Conservation (phyloP, 495 filamentous ascomycete species). For the Neurospora tetrasperma region DNA sequence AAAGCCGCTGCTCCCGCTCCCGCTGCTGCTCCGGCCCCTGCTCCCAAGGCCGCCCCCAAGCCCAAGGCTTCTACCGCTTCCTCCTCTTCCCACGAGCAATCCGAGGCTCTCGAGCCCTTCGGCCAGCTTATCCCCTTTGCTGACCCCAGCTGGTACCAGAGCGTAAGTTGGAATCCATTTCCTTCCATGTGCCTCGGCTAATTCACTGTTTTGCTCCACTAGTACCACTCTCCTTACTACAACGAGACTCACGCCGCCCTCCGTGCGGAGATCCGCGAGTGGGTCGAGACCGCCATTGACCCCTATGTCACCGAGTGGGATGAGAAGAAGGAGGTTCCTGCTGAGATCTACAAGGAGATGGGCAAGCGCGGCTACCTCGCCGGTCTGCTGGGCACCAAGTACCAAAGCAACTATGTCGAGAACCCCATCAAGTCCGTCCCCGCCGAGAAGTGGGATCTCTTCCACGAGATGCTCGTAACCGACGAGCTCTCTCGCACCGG, state of each 20-base stretch:
- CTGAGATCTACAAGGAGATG: slow-evolving; percentile 88
- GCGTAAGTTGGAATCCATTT: slow-evolving; percentile 46
- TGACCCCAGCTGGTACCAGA: slow-evolving; percentile 94
- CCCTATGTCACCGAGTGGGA: slow-evolving; percentile 95
- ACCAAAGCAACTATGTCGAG: slow-evolving; percentile 61
- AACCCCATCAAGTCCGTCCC: slow-evolving; percentile 65
- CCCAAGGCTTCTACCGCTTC: slow-evolving; percentile 41
- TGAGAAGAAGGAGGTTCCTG: slow-evolving; percentile 80
- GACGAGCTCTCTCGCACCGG: slow-evolving; percentile 85
- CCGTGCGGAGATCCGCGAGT: slow-evolving; percentile 79
- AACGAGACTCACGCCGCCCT: slow-evolving; percentile 87
- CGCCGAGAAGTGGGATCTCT: slow-evolving; percentile 89
- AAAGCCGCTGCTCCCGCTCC: slow-evolving; percentile 43
- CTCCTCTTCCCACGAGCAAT: slow-evolving; percentile 40
- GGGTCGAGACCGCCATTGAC: slow-evolving; percentile 84
- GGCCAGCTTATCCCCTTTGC: slow-evolving; percentile 84
- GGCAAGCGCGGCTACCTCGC: slow-evolving; percentile 86
- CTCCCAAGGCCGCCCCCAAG: slow-evolving; percentile 33
- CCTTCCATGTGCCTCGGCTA: not conserved
- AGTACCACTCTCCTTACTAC: slow-evolving; percentile 95
- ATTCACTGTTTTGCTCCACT: slow-evolving; percentile 3
- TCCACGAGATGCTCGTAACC: slow-evolving; percentile 91
- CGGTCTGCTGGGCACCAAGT: slow-evolving; percentile 74
- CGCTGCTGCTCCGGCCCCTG: slow-evolving; percentile 38
- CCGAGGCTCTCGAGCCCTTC: slow-evolving; percentile 70